Conservation (phyloP, 306 rosid species). For the Gastrolobium villosum region DNA sequence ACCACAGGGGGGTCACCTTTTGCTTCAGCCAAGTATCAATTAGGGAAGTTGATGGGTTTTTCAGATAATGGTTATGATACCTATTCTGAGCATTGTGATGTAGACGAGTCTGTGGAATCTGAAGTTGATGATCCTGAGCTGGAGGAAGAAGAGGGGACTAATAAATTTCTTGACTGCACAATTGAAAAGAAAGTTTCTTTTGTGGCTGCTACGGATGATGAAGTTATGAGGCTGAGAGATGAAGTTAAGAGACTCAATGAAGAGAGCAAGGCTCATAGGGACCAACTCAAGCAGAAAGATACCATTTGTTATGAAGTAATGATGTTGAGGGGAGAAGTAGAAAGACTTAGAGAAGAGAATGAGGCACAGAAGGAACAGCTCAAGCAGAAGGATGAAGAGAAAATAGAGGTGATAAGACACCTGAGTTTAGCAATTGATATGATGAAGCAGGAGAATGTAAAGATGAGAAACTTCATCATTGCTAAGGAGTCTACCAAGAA, state of each 20-base stretch:
- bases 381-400: constrained; percentile 76
- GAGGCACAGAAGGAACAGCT: constrained; percentile 61
- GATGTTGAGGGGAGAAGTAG: constrained; percentile 65
- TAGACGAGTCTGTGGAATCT: constrained; percentile 69
- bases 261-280: constrained; percentile 58
- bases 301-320: constrained; percentile 49
- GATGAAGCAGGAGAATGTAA: constrained; percentile 75
- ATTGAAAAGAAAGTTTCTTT: constrained; percentile 42
- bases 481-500: constrained; percentile 56
- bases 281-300: constrained; percentile 56
- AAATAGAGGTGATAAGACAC: constrained; percentile 79
- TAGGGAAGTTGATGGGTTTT: constrained; percentile 50
- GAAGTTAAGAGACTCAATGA: constrained; percentile 66
- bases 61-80: constrained; percentile 64
- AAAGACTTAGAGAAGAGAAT: constrained; percentile 64
- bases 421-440: constrained; percentile 76
- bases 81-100: constrained; percentile 62
- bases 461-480: constrained; percentile 61
- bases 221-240: constrained; percentile 62
- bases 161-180: constrained; percentile 36
- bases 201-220: constrained; percentile 43
- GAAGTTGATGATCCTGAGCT: constrained; percentile 86
- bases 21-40: constrained; percentile 59
- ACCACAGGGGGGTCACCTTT: constrained; percentile 68
- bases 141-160: constrained; percentile 47